These are phyloP conservation scores for Scleroderma citrinum DNA, from an alignment of 768 basidiomycete genomes.

Conservation along the genomic window DNA sequence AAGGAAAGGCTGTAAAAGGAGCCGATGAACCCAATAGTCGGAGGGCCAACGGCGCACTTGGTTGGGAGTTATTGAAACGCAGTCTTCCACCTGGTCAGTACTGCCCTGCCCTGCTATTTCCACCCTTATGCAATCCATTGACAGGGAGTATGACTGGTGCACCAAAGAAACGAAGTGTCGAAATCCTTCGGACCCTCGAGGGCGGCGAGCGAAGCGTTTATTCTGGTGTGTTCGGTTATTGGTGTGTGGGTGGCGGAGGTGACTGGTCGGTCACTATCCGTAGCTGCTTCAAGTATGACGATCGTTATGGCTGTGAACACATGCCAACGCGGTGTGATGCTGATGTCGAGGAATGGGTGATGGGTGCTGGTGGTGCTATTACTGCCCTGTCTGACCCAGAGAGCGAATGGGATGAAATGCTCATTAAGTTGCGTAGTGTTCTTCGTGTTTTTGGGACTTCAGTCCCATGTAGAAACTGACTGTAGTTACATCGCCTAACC, in stretches of 20 bases:
- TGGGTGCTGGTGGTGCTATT: constrained; percentile 96
- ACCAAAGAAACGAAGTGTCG: constrained; percentile 89
- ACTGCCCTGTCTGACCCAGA: constrained; percentile 84
- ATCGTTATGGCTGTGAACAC: constrained; percentile 15
- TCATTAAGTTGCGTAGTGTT: constrained; percentile 78
- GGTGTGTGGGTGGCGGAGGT: constrained; percentile 80
- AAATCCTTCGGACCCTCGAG: constrained; percentile 81
- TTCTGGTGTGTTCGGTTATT: constrained; percentile 91
- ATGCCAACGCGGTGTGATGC: constrained; percentile 5
- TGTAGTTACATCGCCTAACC: not conserved
- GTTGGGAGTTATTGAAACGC: constrained; percentile 71
- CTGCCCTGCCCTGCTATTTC: not conserved
- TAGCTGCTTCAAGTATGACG: constrained; percentile 77
- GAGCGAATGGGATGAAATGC: constrained; percentile 93
- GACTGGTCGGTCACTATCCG: constrained; percentile 96
- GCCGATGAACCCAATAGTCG: constrained; percentile 33
- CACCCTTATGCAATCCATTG: not conserved
- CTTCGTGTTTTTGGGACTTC: constrained; percentile 53
- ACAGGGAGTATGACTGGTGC: constrained; percentile 96
- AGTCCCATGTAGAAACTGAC: constrained; percentile 18
- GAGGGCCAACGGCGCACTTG: constrained; percentile 40
- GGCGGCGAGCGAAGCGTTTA: constrained; percentile 69
- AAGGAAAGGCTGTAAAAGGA: constrained; percentile 49
- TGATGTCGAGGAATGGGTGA: constrained; percentile 53
- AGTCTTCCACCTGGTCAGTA: constrained; percentile 81